Percentiles rank a stretch among this genome's conserved stretches.
Evolutionary conservation across 768 basidiomycete species (phyloP).

Genomic region (Hygrocybe punicea): DNA sequence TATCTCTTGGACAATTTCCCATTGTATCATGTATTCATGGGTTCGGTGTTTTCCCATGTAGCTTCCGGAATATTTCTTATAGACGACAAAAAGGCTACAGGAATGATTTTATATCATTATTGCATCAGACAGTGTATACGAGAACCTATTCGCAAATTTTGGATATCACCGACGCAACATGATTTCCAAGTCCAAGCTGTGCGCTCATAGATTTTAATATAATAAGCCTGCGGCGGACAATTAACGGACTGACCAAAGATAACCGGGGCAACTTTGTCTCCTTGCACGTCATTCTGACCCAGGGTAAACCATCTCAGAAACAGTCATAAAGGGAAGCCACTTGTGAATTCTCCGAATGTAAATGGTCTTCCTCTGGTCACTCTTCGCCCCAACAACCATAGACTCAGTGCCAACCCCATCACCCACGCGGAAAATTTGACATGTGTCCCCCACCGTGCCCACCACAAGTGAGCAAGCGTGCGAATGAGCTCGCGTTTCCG

Average conservation of each 20-base stretch:
- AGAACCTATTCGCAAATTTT: too few species aligned
- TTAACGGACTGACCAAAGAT: too few species aligned
- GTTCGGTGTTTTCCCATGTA: slow-evolving; percentile 24
- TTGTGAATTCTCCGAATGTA: neutral
- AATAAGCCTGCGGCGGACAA: too few species aligned
- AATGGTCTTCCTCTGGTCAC: neutral
- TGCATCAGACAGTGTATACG: too few species aligned
- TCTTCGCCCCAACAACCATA: slow-evolving; percentile 17
- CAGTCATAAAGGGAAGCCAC: neutral
- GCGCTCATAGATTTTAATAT: too few species aligned
- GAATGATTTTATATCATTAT: too few species aligned
- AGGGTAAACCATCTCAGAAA: too few species aligned
- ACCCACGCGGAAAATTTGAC: slow-evolving; percentile 37
- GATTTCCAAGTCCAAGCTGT: too few species aligned
- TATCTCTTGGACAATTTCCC: slow-evolving; percentile 9
- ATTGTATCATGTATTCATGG: slow-evolving; percentile 8
- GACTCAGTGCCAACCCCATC: slow-evolving; percentile 27
- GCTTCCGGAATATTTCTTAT: slow-evolving; percentile 76
- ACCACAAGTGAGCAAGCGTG: slow-evolving; percentile 62
- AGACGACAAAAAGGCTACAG: neutral
- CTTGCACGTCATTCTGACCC: too few species aligned
- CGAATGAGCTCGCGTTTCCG: slow-evolving; percentile 64
- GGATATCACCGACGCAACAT: too few species aligned
- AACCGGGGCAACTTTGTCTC: too few species aligned
- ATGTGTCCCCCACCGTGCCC: slow-evolving; percentile 58